Conservation (phyloP, 176 grass and related monocot genomes). For the Cenchrus americanus region DNA sequence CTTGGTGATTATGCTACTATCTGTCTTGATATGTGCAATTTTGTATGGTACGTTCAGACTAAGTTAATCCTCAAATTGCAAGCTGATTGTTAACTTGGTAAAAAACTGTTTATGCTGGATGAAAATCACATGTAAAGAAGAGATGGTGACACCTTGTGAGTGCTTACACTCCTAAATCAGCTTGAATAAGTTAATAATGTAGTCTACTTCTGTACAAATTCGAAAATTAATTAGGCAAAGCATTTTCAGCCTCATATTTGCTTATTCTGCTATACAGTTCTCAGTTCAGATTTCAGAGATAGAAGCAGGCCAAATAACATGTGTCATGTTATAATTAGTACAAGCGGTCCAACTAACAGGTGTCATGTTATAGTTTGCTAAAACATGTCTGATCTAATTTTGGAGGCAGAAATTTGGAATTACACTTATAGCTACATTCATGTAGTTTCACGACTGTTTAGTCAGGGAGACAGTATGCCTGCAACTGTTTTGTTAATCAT, state of each 20-base stretch:
- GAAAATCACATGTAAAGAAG: neutral
- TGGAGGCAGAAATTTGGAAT: neutral
- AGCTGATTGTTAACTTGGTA: neutral
- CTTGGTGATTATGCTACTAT: neutral
- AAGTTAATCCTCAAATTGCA: neutral
- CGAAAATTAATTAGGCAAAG: neutral
- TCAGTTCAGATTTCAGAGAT: neutral
- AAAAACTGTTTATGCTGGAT: constrained; percentile 22
- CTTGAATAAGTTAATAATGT: neutral
- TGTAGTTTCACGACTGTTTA: neutral
- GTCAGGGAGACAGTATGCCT: neutral
- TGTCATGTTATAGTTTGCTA: neutral
- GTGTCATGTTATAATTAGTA: neutral
- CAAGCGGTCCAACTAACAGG: neutral
- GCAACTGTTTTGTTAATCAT: neutral
- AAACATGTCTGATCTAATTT: neutral
- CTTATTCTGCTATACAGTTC: neutral
- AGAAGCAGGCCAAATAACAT: neutral
- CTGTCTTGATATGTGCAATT: constrained; percentile 11
- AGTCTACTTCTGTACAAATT: neutral
- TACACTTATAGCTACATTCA: neutral
- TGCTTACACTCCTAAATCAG: neutral
- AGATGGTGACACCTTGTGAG: neutral
- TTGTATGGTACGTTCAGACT: neutral
- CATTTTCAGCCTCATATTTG: neutral